A percentile compares a stretch with the other conserved stretches of the same genome.
Evolutionary conservation across 2,329 filamentous ascomycete genomes (phyloP).

Genomic region (Podosphaera fusca): DNA sequence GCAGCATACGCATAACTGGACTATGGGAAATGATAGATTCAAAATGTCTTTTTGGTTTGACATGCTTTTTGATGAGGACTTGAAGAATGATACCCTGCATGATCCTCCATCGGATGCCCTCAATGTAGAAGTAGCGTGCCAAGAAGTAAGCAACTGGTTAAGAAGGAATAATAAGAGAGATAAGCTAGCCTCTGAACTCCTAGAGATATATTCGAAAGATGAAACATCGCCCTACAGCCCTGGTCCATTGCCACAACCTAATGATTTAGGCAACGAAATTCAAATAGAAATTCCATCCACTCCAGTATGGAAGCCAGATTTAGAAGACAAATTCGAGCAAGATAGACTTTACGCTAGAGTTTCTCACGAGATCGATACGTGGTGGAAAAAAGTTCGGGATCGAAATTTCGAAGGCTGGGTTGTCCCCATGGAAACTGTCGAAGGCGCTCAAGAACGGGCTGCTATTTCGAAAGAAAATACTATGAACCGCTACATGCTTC

Average conservation of each 20-base stretch:
- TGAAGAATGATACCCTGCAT: conserved; percentile 26
- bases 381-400: conserved; percentile 38
- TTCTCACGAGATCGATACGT: conserved; percentile 39
- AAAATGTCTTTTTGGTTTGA: conserved; percentile 49
- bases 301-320: conserved; percentile 18
- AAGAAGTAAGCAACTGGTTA: conserved; percentile 38
- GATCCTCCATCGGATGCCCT: conserved; percentile 27
- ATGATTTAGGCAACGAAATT: conserved; percentile 3
- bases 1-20: conserved; percentile 47
- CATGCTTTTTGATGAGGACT: conserved; percentile 36
- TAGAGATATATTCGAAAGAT: conserved; percentile 27
- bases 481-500: conserved; percentile 24
- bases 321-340: conserved; percentile 33
- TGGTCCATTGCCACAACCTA: conserved; percentile 10
- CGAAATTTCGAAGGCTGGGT: conserved; percentile 36
- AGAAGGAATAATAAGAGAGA: conserved; percentile 36
- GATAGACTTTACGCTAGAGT: conserved; percentile 35
- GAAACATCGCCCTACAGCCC: conserved; percentile 14
- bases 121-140: conserved; percentile 31
- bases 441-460: conserved; percentile 32
- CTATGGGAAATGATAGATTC: conserved; percentile 43
- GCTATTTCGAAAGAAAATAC: conserved; percentile 36
- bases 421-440: conserved; percentile 34
- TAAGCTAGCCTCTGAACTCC: conserved; percentile 27
- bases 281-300: conserved; percentile 9